Evolutionary conservation across 345 rosid genomes (phyloP).

Genomic region (Arabidopsis suecica): DNA sequence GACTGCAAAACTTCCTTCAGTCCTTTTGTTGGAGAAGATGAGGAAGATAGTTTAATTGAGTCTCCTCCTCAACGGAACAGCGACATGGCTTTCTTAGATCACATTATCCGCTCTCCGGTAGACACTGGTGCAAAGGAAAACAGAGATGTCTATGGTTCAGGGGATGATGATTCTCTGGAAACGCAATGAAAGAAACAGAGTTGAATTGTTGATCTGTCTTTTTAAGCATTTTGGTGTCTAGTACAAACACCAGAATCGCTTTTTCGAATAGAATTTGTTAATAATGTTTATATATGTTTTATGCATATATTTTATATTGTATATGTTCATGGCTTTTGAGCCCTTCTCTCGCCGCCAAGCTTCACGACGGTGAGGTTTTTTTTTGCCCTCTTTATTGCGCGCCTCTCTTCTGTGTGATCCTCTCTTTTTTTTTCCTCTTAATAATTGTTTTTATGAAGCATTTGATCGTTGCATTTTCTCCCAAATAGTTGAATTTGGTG

Average conservation of each 20-base stretch:
- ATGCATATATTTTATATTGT: conserved; percentile 16
- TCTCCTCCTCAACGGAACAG: conserved; percentile 35
- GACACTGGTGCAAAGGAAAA: conserved; percentile 14
- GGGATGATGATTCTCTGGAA: background rate
- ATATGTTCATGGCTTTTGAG: background rate
- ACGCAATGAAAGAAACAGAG: conserved; percentile 29
- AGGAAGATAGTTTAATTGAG: conserved; percentile 6
- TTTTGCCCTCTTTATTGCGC: background rate
- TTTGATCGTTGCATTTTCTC: background rate
- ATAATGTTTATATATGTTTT: conserved; percentile 21
- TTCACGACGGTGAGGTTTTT: conserved; percentile 2
- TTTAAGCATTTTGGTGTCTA: conserved; percentile 19
- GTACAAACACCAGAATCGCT: conserved; percentile 8
- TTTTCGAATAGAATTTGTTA: conserved; percentile 17
- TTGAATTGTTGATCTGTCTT: background rate
- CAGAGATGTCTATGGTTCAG: background rate
- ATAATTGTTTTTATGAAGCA: background rate
- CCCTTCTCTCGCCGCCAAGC: conserved; percentile 1
- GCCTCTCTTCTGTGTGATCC: background rate
- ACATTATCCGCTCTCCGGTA: conserved; percentile 30
- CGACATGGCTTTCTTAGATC: conserved; percentile 34
- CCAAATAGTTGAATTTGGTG: background rate
- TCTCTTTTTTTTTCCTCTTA: background rate
- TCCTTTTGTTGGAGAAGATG: background rate
- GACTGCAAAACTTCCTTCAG: conserved; percentile 23